Evolutionary conservation across 352 stramenopile species (phyloP), one percentile per base, ranked within the genome.

Genomic region (Phytopythium delawarense): DNA sequence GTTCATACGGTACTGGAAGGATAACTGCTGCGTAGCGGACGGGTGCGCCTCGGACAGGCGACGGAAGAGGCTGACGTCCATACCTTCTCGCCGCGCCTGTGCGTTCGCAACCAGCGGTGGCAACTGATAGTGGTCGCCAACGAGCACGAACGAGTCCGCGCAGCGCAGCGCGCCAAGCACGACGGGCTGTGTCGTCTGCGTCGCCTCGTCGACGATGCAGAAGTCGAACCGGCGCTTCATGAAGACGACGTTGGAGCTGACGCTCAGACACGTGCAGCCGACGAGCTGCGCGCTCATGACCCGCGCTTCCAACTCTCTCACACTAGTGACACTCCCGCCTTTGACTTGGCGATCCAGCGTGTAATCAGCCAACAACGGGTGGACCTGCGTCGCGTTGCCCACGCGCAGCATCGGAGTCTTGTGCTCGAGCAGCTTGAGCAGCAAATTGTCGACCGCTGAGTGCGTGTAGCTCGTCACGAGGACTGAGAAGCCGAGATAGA

Each of bases 1-100:
- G 69, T 98, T 97, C 97, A 99, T 99, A 49, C 98, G 90, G 71
- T 99, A 99, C 80, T 99, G 98, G 52, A 96, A 94, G n/a, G 88
- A 98, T n/a, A 99, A 72, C 60, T 94, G 84, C 53, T 96, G 84
- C 35, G 97, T 90, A 7, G 92, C 84, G 64, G 84, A 71, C 15
- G 92, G 96, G 61, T 98, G 93, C 30, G 81, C 87, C 56, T 98
- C 90, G 9, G 91, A 89, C 18, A 99, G 66, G 11, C 87, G 74
- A 51, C 89, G 87, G 57, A 99, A 95, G 55, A 99, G 66, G 62
- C 83, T 94, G 13, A 92, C 72, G 58, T 92, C 83, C 78, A 96
- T 88, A 15, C 92, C 91, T 64, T 86, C 84, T 59, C 83, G 75
- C 25, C 81, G 76, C 40, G 97, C 97, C 63, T 97, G 80, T 25